Conservation (phyloP, 768 basidiomycete species). For the Termitomyces sp. region DNA sequence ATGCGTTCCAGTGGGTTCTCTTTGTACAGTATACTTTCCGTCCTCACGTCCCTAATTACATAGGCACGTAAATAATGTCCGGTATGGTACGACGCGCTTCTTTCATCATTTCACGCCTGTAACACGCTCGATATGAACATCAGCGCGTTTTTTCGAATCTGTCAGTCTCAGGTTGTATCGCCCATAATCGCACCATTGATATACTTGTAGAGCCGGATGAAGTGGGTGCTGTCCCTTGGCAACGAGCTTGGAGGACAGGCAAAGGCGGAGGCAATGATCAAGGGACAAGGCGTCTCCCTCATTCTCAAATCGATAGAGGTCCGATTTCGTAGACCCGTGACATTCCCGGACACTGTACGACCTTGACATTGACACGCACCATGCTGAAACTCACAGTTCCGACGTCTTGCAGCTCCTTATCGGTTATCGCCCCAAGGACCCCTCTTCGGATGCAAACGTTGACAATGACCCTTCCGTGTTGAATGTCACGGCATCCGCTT, state of each 20-base stretch:
- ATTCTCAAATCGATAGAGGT: conserved; percentile 70
- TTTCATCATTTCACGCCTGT: not conserved
- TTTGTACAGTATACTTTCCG: not conserved
- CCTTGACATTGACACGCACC: not conserved
- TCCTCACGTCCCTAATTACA: not conserved
- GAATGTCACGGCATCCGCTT: conserved; percentile 47
- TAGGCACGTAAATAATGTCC: conserved; percentile 78
- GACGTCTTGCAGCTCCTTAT: conserved; percentile 46
- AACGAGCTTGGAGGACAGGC: conserved; percentile 53
- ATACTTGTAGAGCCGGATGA: conserved; percentile 54
- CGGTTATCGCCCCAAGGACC: conserved; percentile 46
- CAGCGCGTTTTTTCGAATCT: conserved; percentile 72
- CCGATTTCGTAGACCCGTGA: conserved; percentile 65
- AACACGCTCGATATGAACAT: not conserved
- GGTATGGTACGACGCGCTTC: conserved; percentile 46
- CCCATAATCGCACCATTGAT: not conserved
- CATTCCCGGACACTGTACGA: conserved; percentile 69
- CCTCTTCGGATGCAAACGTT: conserved; percentile 4
- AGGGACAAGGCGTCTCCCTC: conserved; percentile 60
- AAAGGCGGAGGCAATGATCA: conserved; percentile 51
- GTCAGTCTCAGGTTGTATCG: conserved; percentile 27
- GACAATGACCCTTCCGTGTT: conserved; percentile 37
- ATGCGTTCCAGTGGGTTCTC: conserved; percentile 63
- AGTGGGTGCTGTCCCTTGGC: conserved; percentile 59
- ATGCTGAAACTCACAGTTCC: not conserved